Evolutionary conservation across 1,139 yeast species (phyloP), one percentile per base, ranked within the genome.

Genomic region (Zygotorulaspora mrakii): DNA sequence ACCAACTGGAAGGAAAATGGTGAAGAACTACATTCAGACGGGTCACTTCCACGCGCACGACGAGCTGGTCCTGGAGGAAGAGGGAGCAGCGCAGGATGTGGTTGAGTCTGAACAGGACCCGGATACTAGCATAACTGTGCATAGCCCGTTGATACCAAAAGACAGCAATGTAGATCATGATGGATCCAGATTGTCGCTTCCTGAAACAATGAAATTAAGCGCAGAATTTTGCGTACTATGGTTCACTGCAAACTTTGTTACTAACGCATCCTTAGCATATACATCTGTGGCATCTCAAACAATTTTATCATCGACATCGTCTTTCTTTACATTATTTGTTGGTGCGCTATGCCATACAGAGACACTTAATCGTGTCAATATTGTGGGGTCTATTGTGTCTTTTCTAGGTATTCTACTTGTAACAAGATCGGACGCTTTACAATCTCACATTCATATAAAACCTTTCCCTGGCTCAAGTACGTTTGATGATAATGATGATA

Each of bases 211-310:
- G 13, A 65, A 65, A 46, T 66, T 91, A 35, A 82, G 96, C 40
- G 70, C 82, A 10, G 86, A 86, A 64, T 91, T 91, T 61, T 82
- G 94, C 47, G 65, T 84, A 3, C 69, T 91, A 32, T 91, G 98
- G 98, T 89, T 87, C 57, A 52, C 79, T 16, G 95, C 97, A 3
- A 91, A 91, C 61, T 71, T 89, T 48, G 82, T 85, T 40, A 88
- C 94, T 24, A 91, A 91, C 62, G 86, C 95, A 1, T 81, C 95
- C 12, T 71, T 89, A 38, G 74, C 85, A 22, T 89, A 82, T 63
- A 91, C 97, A 0, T 81, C 91, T 9, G 97, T 89, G 21, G 94
- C 95, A 7, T 82, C 91, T 13, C 96, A 94, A 55, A 91, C 97
- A 3, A 89, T 91, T 25, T 66, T 91, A 31, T 82, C 95, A 6